Conservation (phyloP, 164 flowering plant species). For the Amborella trichopoda region DNA sequence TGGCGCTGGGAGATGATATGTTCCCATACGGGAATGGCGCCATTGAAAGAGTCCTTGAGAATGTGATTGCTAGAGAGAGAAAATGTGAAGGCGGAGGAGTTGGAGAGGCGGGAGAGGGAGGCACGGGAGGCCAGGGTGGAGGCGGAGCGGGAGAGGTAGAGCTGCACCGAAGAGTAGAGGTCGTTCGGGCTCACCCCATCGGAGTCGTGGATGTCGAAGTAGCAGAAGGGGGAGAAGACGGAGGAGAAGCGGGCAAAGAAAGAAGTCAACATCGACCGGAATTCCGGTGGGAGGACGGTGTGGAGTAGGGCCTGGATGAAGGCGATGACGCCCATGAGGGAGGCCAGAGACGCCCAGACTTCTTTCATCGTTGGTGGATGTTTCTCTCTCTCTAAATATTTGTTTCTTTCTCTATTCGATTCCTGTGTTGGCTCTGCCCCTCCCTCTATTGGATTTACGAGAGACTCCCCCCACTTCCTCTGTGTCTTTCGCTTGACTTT, state of each 20-base stretch:
- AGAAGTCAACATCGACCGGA: conserved; percentile 42
- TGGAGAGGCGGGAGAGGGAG: conserved; percentile 53
- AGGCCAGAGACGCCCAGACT: conserved; percentile 68
- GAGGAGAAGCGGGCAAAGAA: too few species aligned
- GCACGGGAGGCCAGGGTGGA: conserved; percentile 38
- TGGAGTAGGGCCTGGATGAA: conserved; percentile 56
- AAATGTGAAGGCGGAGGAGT: conserved; percentile 49
- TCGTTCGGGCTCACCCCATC: conserved; percentile 99
- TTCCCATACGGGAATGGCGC: conserved; percentile 53
- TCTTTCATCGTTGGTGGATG: too few species aligned
- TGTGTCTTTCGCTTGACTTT: too few species aligned
- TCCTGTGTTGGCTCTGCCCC: background rate
- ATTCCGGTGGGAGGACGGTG: conserved; percentile 60
- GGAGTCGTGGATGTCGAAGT: conserved; percentile 83
- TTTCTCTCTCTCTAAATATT: conserved; percentile 64
- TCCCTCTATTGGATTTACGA: too few species aligned
- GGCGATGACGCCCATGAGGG: too few species aligned
- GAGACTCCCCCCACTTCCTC: too few species aligned
- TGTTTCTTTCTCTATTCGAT: conserved; percentile 20
- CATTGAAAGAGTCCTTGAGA: conserved; percentile 42
- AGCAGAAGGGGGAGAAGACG: conserved; percentile 40
- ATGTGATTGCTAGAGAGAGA: conserved; percentile 53
- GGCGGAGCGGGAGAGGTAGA: conserved; percentile 52
- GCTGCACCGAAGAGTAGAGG: conserved; percentile 77
- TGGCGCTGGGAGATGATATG: conserved; percentile 62